Conservation (phyloP, 345 rosid species). For the Erysimum cheiranthoides region DNA sequence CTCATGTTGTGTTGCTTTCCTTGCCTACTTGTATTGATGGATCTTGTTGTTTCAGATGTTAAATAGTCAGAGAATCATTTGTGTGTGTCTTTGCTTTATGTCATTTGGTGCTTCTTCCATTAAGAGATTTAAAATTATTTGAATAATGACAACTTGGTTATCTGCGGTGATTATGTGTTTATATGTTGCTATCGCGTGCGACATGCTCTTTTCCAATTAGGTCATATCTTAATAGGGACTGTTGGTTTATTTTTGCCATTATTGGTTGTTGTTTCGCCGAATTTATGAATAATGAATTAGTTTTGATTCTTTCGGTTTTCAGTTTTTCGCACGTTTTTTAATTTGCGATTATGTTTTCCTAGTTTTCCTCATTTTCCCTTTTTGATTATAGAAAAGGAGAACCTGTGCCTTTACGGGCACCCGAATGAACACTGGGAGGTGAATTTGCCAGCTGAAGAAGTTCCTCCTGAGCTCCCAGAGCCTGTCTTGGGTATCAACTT, state of each 20-base stretch:
- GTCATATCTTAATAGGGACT: constrained; percentile 4
- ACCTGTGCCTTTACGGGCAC: constrained; percentile 79
- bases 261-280: constrained; percentile 2
- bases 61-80: neutral
- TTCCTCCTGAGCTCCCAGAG: constrained; percentile 95
- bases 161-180: neutral
- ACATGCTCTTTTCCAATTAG: neutral
- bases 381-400: constrained; percentile 75
- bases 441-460: constrained; percentile 91
- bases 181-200: neutral
- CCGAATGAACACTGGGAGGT: constrained; percentile 95
- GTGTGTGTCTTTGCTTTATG: constrained; percentile 18
- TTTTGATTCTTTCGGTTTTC: constrained; percentile 4
- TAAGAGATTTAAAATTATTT: neutral
- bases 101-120: constrained; percentile 25
- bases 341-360: neutral
- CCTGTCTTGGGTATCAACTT: constrained; percentile 96
- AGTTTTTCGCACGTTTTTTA: neutral
- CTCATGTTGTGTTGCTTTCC: neutral
- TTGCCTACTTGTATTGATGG: constrained; percentile 19
- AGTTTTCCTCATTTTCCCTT: neutral
- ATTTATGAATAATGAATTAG: neutral
- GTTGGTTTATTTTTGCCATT: neutral
- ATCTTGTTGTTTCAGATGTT: neutral
- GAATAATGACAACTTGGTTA: neutral